Percentiles rank a stretch among this genome's conserved stretches.
Evolutionary conservation across 2,329 filamentous ascomycete species (phyloP).

Genomic region (Alternaria incomplexa): DNA sequence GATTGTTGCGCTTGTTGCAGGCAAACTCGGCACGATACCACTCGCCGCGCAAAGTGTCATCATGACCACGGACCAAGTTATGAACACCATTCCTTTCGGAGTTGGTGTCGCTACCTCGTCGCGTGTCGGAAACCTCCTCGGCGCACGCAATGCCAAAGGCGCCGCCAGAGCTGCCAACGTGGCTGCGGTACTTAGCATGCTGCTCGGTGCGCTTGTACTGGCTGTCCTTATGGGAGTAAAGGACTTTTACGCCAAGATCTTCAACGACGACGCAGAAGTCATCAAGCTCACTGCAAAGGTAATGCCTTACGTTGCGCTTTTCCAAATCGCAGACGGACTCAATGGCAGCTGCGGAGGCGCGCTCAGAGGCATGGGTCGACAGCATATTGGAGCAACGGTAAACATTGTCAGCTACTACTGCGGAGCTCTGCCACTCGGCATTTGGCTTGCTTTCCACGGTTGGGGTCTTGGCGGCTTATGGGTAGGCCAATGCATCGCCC

Average conservation of each 20-base stretch:
- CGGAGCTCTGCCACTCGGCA: slow-evolving; percentile 79
- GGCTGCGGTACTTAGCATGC: slow-evolving; percentile 73
- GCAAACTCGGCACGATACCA: slow-evolving; percentile 76
- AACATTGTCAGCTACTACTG: slow-evolving; percentile 86
- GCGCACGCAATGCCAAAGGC: slow-evolving; percentile 68
- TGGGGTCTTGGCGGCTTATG: slow-evolving; percentile 83
- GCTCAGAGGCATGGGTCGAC: slow-evolving; percentile 81
- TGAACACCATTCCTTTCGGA: slow-evolving; percentile 86
- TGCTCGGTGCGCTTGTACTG: slow-evolving; percentile 72
- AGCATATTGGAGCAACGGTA: slow-evolving; percentile 82
- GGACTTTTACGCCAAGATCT: slow-evolving; percentile 76
- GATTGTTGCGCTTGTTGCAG: slow-evolving; percentile 83
- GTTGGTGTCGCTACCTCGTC: slow-evolving; percentile 81
- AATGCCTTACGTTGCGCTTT: slow-evolving; percentile 85
- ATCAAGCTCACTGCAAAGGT: slow-evolving; percentile 75
- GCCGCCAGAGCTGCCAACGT: slow-evolving; percentile 76
- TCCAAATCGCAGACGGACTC: slow-evolving; percentile 87
- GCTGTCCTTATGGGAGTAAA: slow-evolving; percentile 72
- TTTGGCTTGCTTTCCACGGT: slow-evolving; percentile 84
- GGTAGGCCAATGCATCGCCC: slow-evolving; percentile 74
- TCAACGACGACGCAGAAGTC: slow-evolving; percentile 78
- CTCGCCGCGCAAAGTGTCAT: slow-evolving; percentile 86
- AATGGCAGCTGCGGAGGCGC: slow-evolving; percentile 85
- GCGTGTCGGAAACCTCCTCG: slow-evolving; percentile 80
- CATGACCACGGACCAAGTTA: slow-evolving; percentile 86